Conservation (phyloP, 176 grass and related monocot species). For the Musa troglodytarum region DNA sequence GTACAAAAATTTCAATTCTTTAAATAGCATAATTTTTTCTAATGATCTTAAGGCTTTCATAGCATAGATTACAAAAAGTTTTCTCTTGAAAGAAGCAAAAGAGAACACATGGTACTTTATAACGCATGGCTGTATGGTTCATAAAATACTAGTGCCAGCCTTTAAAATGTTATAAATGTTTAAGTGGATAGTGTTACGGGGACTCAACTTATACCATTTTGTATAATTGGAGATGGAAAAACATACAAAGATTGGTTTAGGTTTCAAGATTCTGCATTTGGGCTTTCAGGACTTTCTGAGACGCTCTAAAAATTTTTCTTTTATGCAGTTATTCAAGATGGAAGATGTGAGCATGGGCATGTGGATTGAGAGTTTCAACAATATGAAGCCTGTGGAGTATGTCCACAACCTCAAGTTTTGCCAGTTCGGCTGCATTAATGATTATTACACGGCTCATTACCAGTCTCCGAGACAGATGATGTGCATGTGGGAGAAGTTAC, state of each 20-base stretch:
- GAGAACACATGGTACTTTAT: not conserved
- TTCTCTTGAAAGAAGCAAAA: no score
- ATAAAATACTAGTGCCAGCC: no score
- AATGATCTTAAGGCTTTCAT: no score
- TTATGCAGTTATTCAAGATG: conserved; percentile 15
- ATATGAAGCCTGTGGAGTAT: conserved; percentile 4
- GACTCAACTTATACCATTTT: not conserved
- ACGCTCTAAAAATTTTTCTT: not conserved
- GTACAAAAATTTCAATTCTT: no score
- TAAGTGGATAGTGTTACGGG: no score
- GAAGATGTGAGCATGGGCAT: conserved; percentile 22
- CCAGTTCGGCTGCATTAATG: conserved; percentile 11
- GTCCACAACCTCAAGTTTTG: conserved; percentile 14
- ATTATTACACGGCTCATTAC: conserved; percentile 13
- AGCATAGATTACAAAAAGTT: no score
- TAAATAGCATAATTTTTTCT: no score
- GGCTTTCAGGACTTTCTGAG: not conserved
- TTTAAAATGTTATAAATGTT: no score
- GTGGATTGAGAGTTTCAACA: conserved; percentile 17
- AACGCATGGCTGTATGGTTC: no score
- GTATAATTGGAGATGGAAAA: not conserved
- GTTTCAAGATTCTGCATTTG: not conserved
- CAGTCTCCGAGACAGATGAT: conserved; percentile 14
- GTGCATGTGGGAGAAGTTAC: conserved; percentile 14
- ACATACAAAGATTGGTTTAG: not conserved